Evolutionary conservation across 2,329 filamentous ascomycete genomes (phyloP), one percentile per base, ranked within the genome.

Genomic region (Paecilomyces formosus): DNA sequence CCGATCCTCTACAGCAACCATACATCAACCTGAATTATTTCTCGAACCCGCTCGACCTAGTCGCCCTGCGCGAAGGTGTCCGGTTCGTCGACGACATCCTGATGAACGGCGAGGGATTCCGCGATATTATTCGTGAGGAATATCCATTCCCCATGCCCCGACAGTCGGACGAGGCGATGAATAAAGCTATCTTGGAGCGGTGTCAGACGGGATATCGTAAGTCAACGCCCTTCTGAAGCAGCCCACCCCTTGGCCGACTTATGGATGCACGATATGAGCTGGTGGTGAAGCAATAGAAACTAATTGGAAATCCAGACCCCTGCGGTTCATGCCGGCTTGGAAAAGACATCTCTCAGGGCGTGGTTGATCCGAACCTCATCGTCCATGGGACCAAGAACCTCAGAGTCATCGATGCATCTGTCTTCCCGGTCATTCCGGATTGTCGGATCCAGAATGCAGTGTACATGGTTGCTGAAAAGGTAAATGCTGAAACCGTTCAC

Each of bases 131-230:
- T 22, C 61, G 62, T 7, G 62, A 56, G 6, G 72, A 75, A 76
- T 87, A 86, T 65, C 85, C 84, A 0, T 86, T 82, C 82, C 71
- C 76, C 0, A 84, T 87, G 81, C 83, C 84, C 0, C 74, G 80
- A 2, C 65, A 81, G 12, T 78, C 76, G 0, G 82, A 86, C 56
- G 78, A 81, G 58, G 79, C 73, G 1, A 86, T 87, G 83, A 79
- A 81, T 45, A 76, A 76, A 54, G 72, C 77, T 39, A 79, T 86
- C 9, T 68, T 86, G 7, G 84, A 86, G 57, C 75, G 84, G n/a
- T 81, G 72, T 26, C 82, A 86, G 72, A 86, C 81, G 45, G 66
- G 66, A 21, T 70, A 67, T 59, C 67, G 64, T 66, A 59, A 53
- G 63, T 62, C 11, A n/a, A 1, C 39, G 4, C 9, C 39, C 12